phyloP scores from a whole-genome alignment of 176 grass and related monocot species.

The Dendrocalamus sinicus region DNA sequence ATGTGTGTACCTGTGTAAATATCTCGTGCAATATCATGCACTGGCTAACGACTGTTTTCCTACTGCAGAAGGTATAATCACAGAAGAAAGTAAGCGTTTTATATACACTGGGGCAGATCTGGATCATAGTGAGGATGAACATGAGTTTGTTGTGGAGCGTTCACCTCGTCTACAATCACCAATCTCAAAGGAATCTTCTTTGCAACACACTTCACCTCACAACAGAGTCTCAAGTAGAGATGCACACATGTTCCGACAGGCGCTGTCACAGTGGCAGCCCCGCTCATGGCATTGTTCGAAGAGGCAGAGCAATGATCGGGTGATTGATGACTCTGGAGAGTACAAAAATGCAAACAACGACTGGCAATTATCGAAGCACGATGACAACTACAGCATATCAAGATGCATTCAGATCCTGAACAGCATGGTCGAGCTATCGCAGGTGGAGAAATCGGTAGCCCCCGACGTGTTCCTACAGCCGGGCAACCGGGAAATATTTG shows the following conservation, averaged over 20 bases:
- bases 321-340: conserved; percentile 46
- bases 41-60: not conserved
- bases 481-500: conserved; percentile 72
- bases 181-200: conserved; percentile 77
- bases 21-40: not conserved
- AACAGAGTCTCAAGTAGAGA: conserved; percentile 52
- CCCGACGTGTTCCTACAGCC: conserved; percentile 68
- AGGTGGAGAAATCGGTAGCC: conserved; percentile 76
- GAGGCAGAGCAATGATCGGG: conserved; percentile 42
- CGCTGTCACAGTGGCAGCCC: conserved; percentile 48
- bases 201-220: conserved; percentile 62
- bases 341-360: conserved; percentile 52
- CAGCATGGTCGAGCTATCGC: conserved; percentile 65
- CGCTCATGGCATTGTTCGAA: conserved; percentile 53
- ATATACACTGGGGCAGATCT: conserved; percentile 58
- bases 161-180: conserved; percentile 60
- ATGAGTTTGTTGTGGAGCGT: conserved; percentile 52
- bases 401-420: conserved; percentile 74
- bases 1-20: conserved; percentile 7
- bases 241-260: conserved; percentile 48
- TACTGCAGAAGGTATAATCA: conserved; percentile 53
- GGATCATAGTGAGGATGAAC: conserved; percentile 58
- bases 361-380: conserved; percentile 49
- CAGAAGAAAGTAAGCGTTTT: conserved; percentile 56
- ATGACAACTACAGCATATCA: conserved; percentile 65